A percentile compares a stretch with the other conserved stretches of the same genome.
These are phyloP conservation scores for Hanseniaspora uvarum DNA, from an alignment of 1,139 yeast species.

Conservation along the genomic window DNA sequence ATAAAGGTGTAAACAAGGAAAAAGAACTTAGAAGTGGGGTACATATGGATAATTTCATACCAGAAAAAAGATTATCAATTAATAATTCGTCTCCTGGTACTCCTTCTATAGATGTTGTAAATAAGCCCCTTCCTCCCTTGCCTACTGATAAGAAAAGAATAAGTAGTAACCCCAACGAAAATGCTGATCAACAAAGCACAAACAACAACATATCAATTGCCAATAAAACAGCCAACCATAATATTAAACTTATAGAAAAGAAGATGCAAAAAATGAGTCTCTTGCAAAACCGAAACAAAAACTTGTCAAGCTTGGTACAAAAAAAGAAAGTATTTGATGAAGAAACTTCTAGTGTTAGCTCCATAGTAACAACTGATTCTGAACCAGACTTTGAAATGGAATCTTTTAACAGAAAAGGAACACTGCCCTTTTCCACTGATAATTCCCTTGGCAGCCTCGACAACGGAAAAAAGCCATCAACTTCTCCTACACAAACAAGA, in stretches of 20 bases:
- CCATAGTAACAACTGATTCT: slow-evolving; percentile 11
- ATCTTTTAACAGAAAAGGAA: not conserved
- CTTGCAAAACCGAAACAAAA: not conserved
- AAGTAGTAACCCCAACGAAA: not conserved
- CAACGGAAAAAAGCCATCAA: not conserved
- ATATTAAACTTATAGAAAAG: not conserved
- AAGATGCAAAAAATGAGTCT: slow-evolving; percentile 11
- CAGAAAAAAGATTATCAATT: slow-evolving; percentile 5
- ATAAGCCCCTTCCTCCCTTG: slow-evolving; percentile 34
- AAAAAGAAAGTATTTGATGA: slow-evolving; percentile 9
- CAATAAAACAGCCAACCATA: not conserved
- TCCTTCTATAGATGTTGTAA: slow-evolving; percentile 18
- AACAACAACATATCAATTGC: not conserved
- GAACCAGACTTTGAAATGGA: slow-evolving; percentile 6
- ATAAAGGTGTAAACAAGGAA: not conserved
- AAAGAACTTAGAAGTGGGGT: not conserved
- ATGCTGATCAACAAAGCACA: not conserved
- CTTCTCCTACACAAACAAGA: not conserved
- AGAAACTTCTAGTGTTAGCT: slow-evolving; percentile 9
- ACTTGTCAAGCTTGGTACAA: not conserved
- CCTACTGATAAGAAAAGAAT: slow-evolving; percentile 23
- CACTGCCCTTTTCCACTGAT: not conserved
- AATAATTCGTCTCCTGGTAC: slow-evolving; percentile 1
- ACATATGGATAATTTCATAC: not conserved
- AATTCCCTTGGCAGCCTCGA: not conserved